Evolutionary conservation across 1,139 yeast species (phyloP).

Genomic region (Arxiozyma telluris): DNA sequence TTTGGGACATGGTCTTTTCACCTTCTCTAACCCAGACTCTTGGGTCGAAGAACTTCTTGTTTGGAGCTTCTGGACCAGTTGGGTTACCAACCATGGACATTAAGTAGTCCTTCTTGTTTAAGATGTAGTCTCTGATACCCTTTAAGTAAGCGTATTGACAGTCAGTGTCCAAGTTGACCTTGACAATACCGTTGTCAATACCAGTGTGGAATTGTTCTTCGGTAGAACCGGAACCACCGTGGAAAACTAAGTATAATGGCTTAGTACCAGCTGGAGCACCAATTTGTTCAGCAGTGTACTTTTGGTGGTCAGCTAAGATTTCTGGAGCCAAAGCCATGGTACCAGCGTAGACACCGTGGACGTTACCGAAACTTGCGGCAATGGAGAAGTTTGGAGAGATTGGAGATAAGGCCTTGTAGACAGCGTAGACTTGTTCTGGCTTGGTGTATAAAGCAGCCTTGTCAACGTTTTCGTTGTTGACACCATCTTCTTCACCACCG

Average conservation of each 20-base stretch:
- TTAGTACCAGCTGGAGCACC: slow-evolving; percentile 44
- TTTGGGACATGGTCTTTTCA: slow-evolving; percentile 92
- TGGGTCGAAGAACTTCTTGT: slow-evolving; percentile 98
- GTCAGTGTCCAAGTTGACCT: slow-evolving; percentile 98
- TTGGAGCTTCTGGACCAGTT: slow-evolving; percentile 97
- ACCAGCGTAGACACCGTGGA: slow-evolving; percentile 99
- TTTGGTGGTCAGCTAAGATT: slow-evolving; percentile 93
- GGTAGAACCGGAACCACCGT: slow-evolving; percentile 99
- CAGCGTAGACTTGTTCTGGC: slow-evolving; percentile 91
- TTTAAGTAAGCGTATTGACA: slow-evolving; percentile 94
- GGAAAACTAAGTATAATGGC: slow-evolving; percentile 97
- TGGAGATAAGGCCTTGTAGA: slow-evolving; percentile 80
- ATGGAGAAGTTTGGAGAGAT: slow-evolving; percentile 97
- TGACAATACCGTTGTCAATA: slow-evolving; percentile 89
- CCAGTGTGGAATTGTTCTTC: slow-evolving; percentile 88
- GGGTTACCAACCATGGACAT: slow-evolving; percentile 93
- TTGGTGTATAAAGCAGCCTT: slow-evolving; percentile 85
- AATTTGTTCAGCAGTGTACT: slow-evolving; percentile 62
- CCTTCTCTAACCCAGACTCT: slow-evolving; percentile 99
- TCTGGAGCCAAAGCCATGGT: slow-evolving; percentile 90
- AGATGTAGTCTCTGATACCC: slow-evolving; percentile 96
- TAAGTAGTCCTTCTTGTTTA: slow-evolving; percentile 92
- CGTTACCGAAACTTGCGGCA: slow-evolving; percentile 99
- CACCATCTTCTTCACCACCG: slow-evolving; percentile 99
- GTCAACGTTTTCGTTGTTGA: slow-evolving; percentile 90